Base-by-base conservation (phyloP, 1,284 basidiomycete species). In the Irpex sp. region DNA sequence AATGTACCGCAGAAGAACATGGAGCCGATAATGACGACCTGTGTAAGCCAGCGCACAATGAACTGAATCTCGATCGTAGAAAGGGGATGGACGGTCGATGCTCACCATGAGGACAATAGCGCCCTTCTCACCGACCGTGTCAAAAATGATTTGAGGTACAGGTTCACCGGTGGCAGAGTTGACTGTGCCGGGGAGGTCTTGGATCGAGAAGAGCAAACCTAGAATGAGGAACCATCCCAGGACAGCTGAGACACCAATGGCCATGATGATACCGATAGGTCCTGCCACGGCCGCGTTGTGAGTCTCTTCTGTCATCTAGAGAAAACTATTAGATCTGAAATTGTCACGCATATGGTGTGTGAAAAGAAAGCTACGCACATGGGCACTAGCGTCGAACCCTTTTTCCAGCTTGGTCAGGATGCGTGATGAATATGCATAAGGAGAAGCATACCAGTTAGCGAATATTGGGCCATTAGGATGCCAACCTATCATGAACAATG, bases 1-100 rank as follows among this genome's bases (percentile, higher is more conserved):
- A 92, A 92, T 1, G 85, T 88, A 44, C 87, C 87, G 73, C 87
- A 89, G 71, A 88, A 87, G 72, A 84, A 89, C 84, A 91, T 89
- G 3, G 85, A 83, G 17, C 86, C 83, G 59, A 90, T 86, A 44
- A 91, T 81, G 58, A 91, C 84, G 6, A 87, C 81, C 84, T 83
- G 63, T 17, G 52, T 40, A 31, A 48, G 13, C 31, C 21, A 58
- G 15, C 31, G 26, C 15, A 8, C 19, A 8, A 8, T 34, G 26
- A 26, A 26, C 57, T 5, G 21, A 26, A 44, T 51, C 63, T 31
- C 60, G 44, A 49, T 19, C 38, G 0, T 44, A 44, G 40, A 9
- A 15, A 9, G 7, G 26, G 11, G 19, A 9, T 49, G 13, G 21
- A 36, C 21, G 26, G 26, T 58, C 1, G 38, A 5, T 13, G 66